Conservation (phyloP, 371 early-diverging fungal species). For the Lichtheimia ramosa region DNA sequence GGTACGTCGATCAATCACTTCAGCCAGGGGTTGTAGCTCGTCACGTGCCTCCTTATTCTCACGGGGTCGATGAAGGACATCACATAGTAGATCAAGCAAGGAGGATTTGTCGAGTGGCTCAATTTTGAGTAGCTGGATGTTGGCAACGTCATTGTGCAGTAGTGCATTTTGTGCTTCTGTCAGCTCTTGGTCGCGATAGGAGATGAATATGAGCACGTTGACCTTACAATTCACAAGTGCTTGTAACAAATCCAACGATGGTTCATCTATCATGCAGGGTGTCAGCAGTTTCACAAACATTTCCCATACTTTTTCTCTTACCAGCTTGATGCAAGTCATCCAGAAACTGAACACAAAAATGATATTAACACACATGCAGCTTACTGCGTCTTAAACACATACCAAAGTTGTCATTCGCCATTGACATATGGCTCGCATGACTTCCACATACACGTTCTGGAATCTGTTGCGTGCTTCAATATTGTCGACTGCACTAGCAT, state of each 20-base stretch:
- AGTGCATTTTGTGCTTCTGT: slow-evolving; percentile 1
- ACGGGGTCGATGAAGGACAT: slow-evolving; percentile 34
- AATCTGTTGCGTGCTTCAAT: slow-evolving; percentile 39
- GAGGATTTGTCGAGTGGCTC: slow-evolving; percentile 36
- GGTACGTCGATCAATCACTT: slow-evolving; percentile 33
- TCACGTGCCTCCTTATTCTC: slow-evolving; percentile 16
- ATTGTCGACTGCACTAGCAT: slow-evolving; percentile 20
- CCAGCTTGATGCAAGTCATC: slow-evolving; percentile 49
- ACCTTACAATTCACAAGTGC: slow-evolving; percentile 31
- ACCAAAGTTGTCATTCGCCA: slow-evolving; percentile 41
- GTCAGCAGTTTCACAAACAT: not conserved
- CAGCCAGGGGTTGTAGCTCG: slow-evolving; percentile 30
- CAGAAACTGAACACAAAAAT: slow-evolving; percentile 25
- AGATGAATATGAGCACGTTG: slow-evolving; percentile 31
- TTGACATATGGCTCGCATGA: slow-evolving; percentile 35
- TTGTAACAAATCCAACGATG: slow-evolving; percentile 39
- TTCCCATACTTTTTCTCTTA: not conserved
- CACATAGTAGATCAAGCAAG: slow-evolving; percentile 31
- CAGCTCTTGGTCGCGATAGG: slow-evolving; percentile 40
- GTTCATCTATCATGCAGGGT: slow-evolving; percentile 26
- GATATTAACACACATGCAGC: not conserved
- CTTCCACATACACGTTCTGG: slow-evolving; percentile 43
- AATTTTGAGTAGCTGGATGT: slow-evolving; percentile 23
- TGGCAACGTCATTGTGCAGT: slow-evolving; percentile 25
- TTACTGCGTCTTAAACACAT: not conserved